phyloP scores from a whole-genome alignment of 225 moss, liverwort and hornwort genomes.

The Rhytidiadelphus loreus region DNA sequence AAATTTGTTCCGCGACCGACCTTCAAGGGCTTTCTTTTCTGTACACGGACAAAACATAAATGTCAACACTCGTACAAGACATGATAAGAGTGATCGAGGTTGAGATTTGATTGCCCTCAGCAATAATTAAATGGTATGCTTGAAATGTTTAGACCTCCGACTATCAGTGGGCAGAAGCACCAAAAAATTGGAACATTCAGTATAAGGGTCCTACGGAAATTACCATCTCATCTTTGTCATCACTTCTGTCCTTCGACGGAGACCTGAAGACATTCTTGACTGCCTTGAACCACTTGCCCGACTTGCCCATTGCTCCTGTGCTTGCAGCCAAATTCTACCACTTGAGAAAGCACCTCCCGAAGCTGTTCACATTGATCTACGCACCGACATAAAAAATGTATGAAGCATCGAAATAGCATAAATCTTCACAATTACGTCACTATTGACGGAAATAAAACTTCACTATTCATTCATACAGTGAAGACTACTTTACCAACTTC shows the following conservation, averaged over 20 bases:
- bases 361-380: conserved; percentile 11
- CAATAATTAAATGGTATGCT: neutral
- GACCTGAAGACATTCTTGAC: conserved; percentile 45
- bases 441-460: neutral
- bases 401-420: neutral
- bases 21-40: conserved; percentile 7
- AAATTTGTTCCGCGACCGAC: conserved; percentile 18
- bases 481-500: neutral
- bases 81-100: neutral
- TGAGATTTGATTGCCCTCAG: neutral
- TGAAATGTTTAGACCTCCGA: neutral
- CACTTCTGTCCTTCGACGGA: conserved; percentile 32
- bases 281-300: conserved; percentile 48
- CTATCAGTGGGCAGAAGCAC: neutral
- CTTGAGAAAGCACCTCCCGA: conserved; percentile 2
- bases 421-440: neutral
- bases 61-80: neutral
- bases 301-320: conserved; percentile 35
- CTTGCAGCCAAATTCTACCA: conserved; percentile 9
- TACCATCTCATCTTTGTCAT: conserved; percentile 38
- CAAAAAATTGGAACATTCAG: neutral
- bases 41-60: neutral
- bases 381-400: neutral
- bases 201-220: neutral
- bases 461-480: neutral